These are phyloP conservation scores for Eucalyptus sideroxylon DNA, from an alignment of 345 rosid species.

Conservation along the genomic window DNA sequence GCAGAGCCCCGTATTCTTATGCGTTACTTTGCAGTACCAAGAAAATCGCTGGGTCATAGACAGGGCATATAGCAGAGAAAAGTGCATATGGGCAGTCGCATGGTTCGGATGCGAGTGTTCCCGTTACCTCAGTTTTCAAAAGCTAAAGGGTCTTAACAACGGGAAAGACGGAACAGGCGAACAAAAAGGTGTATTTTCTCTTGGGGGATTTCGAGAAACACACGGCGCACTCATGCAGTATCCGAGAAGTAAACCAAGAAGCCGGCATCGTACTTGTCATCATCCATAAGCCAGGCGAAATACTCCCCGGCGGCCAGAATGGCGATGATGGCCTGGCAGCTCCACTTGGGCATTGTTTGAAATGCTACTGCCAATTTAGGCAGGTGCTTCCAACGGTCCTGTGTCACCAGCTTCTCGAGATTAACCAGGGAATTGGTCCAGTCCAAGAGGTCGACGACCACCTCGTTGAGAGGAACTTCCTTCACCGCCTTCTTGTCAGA, in stretches of 20 bases:
- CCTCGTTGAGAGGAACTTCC: rapidly evolving
- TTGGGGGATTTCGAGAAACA: not conserved
- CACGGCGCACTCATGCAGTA: not conserved
- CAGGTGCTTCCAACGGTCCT: not conserved
- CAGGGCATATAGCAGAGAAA: not conserved
- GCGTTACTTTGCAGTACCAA: not conserved
- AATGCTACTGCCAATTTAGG: not conserved
- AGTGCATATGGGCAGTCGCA: not conserved
- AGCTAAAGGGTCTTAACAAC: not conserved
- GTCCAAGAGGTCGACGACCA: not conserved
- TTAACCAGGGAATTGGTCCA: not conserved
- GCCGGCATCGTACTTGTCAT: not conserved
- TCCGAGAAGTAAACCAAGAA: not conserved
- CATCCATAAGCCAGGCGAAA: not conserved
- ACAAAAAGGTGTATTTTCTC: not conserved
- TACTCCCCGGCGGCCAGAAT: not conserved
- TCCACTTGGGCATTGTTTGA: not conserved
- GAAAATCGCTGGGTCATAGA: not conserved
- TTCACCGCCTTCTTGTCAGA: not conserved
- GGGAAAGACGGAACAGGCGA: not conserved
- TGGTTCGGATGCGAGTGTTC: not conserved
- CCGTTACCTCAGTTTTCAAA: not conserved
- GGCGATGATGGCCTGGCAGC: not conserved
- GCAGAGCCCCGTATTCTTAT: not conserved
- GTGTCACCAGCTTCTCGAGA: not conserved